Evolutionary conservation across 2,329 filamentous ascomycete genomes (phyloP), one percentile per base, ranked within the genome.

Genomic region (Mariannaea elegans): DNA sequence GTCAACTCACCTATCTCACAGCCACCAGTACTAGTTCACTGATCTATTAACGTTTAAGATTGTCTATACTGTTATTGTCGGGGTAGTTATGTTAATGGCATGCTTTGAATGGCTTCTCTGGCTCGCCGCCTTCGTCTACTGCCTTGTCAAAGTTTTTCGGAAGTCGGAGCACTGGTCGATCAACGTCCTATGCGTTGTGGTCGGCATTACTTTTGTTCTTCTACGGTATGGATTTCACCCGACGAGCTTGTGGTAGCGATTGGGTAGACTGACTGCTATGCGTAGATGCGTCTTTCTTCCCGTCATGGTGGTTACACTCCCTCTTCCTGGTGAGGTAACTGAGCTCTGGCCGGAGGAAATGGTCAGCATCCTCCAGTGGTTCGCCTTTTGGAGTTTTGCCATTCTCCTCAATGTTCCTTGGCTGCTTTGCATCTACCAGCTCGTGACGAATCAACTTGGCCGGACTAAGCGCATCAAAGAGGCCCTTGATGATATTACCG

Each of bases 81-180:
- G 92, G 16, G 77, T 90, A 7, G 82, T 97, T 48, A 93, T 97
- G 88, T 71, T 95, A 21, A 91, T 91, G 59, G 94, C 94, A 2
- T 82, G 93, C 27, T 81, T 98, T 8, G 94, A 98, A 79, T 98
- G 95, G 93, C 88, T 97, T 61, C 85, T 98, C 13, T 97, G 94
- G 93, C 84, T 98, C 38, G 88, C 90, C n/a, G 93, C 94, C 3
- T 98, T 98, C 73, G 74, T 95, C 63, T 98, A 97, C 77, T 98
- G 94, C 73, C 81, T 97, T 2, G 80, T 88, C 72, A 97, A 97
- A 75, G 93, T 94, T 27, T 97, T 90, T 71, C 82, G 87, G 65
- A 98, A 98, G 76, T 93, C 94, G 18, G 92, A 97, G 69, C 90
- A 93, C 73, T 93, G 91, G 87, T 93, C 90, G 41, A 91, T 96